These are phyloP conservation scores for Thermothielavioides terrestris DNA, from an alignment of 495 filamentous ascomycete species.

Conservation along the genomic window DNA sequence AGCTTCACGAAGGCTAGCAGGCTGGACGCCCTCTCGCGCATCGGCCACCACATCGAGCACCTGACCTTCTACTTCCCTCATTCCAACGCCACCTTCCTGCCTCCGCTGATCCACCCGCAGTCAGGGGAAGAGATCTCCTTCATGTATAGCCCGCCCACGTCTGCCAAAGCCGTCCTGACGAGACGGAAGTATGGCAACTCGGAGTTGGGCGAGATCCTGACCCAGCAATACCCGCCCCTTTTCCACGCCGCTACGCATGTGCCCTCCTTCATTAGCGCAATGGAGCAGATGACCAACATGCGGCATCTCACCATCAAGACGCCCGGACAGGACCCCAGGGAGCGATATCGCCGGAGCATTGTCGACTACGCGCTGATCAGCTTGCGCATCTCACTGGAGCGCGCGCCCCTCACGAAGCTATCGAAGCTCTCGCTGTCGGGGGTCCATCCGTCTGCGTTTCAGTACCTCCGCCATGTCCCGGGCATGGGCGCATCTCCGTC, in stretches of 20 bases:
- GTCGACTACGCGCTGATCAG: slow-evolving; percentile 80
- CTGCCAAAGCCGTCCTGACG: slow-evolving; percentile 36
- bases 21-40: slow-evolving; percentile 58
- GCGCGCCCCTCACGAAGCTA: slow-evolving; percentile 50
- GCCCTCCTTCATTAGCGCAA: slow-evolving; percentile 62
- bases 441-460: slow-evolving; percentile 59
- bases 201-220: slow-evolving; percentile 59
- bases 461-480: slow-evolving; percentile 58
- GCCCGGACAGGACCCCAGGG: slow-evolving; percentile 55
- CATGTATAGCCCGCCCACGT: slow-evolving; percentile 61
- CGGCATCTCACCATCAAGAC: slow-evolving; percentile 61
- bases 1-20: slow-evolving; percentile 61
- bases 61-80: slow-evolving; percentile 65
- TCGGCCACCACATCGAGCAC: slow-evolving; percentile 63
- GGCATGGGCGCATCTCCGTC: slow-evolving; percentile 60
- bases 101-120: slow-evolving; percentile 60
- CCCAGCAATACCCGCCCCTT: slow-evolving; percentile 69
- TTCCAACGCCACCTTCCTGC: slow-evolving; percentile 60
- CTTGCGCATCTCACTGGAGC: slow-evolving; percentile 66
- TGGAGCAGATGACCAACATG: slow-evolving; percentile 54
- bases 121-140: slow-evolving; percentile 66
- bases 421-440: slow-evolving; percentile 54
- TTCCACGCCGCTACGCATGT: slow-evolving; percentile 83
- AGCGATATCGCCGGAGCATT: slow-evolving; percentile 60
- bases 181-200: slow-evolving; percentile 56